Evolutionary conservation across 192 early-diverging fungal species (phyloP), one percentile per base, ranked within the genome.

Genomic region (Phycomyces blakesleeanus): DNA sequence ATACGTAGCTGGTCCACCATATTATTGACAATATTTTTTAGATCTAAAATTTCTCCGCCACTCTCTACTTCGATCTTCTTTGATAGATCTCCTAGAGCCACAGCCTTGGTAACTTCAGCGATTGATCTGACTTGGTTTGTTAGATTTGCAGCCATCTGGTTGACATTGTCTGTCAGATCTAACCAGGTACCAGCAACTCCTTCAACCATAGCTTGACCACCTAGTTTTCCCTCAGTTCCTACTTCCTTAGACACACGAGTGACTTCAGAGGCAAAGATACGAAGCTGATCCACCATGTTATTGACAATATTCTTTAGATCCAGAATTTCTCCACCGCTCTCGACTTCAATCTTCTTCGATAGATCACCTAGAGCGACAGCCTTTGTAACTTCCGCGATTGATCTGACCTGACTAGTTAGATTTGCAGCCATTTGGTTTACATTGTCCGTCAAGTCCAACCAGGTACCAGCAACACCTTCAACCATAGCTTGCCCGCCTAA

Each of bases 1-100:
- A 34, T 71, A 29, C 73, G 69, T 12, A 85, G 78, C 61, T 85
- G 79, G 51, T 84, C 81, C 16, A 91, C 87, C 89, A 93, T 93
- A 53, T 87, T 81, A 75, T 93, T 91, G 66, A 93, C 89, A 75
- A 85, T 86, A 63, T 82, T 86, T 72, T 89, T 89, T 55, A 92
- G 77, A 11, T 66, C 85, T 5, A 81, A 76, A 77, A 89, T 89
- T 67, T 89, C 87, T 39, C 87, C 87, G 55, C 76, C 71, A 0
- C 82, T 80, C 47, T 85, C 81, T 5, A 87, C 71, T 47, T 80
- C 83, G 61, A 89, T 86, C 67, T 83, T 75, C 21, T 76, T 72
- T 40, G 79, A 80, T 37, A 81, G 79, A 66, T 86, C 82, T 16
- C 83, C 84, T 10, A 67, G 68, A 12, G 83, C 75, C 0, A 81